Evolutionary conservation across 2,329 filamentous ascomycete species (phyloP).

Genomic region (Aulographum hederae): DNA sequence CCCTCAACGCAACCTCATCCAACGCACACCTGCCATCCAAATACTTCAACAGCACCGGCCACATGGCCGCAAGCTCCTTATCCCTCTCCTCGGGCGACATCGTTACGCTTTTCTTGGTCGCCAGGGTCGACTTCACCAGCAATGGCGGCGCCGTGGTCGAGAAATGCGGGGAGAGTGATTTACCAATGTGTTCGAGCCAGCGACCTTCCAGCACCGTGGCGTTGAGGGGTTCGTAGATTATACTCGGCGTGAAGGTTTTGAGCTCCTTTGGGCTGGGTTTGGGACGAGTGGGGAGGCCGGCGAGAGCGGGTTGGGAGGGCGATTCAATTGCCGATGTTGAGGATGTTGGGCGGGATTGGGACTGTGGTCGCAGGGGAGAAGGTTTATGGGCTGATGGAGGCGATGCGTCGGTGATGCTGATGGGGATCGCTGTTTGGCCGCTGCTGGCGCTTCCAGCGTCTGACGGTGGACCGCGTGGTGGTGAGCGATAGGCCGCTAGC

Average conservation of each 20-base stretch:
- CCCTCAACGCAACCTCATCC: conserved; percentile 70
- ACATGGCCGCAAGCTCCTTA: conserved; percentile 43
- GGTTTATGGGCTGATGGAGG: not conserved
- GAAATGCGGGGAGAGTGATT: conserved; percentile 14
- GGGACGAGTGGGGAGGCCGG: no score
- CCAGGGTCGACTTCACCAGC: conserved; percentile 1
- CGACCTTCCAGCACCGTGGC: conserved; percentile 62
- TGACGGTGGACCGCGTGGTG: conserved; percentile 1
- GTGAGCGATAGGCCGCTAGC: conserved; percentile 4
- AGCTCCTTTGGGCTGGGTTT: no score
- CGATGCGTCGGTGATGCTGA: not conserved
- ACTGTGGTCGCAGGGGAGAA: conserved; percentile 9
- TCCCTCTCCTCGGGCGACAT: no score
- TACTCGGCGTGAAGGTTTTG: not conserved
- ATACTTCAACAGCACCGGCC: conserved; percentile 63
- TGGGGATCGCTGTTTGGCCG: conserved; percentile 15
- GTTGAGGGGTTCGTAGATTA: conserved; percentile 63
- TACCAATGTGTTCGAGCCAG: conserved; percentile 33
- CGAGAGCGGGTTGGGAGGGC: not conserved
- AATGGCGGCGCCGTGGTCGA: conserved; percentile 6
- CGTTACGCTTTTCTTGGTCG: conserved; percentile 11
- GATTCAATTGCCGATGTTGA: conserved; percentile 38
- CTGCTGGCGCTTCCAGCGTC: conserved; percentile 17
- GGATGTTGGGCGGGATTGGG: conserved; percentile 10
- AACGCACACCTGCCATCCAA: conserved; percentile 74